Evolutionary conservation across 352 stramenopile genomes (phyloP).

Genomic region (Globisporangium splendens): DNA sequence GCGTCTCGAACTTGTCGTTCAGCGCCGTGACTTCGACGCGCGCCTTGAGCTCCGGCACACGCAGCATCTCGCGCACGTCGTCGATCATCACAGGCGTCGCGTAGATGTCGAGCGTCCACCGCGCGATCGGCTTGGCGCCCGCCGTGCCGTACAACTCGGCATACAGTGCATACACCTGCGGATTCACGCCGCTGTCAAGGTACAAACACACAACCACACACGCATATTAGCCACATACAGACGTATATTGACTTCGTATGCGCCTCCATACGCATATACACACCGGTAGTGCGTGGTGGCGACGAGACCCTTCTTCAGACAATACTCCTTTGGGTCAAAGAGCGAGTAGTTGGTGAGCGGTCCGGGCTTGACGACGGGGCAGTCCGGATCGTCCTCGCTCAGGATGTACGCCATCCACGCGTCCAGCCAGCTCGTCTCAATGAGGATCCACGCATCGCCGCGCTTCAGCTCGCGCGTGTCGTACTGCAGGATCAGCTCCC

Average conservation of each 20-base stretch:
- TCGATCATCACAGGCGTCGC: constrained; percentile 73
- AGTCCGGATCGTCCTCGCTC: constrained; percentile 55
- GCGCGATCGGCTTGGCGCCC: constrained; percentile 59
- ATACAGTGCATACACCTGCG: constrained; percentile 76
- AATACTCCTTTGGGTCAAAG: constrained; percentile 70
- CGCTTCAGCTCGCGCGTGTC: constrained; percentile 62
- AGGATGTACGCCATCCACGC: constrained; percentile 80
- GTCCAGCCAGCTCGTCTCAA: constrained; percentile 77
- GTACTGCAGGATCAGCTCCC: constrained; percentile 62
- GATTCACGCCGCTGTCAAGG: constrained; percentile 56
- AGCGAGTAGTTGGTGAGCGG: constrained; percentile 71
- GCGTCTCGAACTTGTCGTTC: constrained; percentile 47
- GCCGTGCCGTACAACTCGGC: constrained; percentile 68
- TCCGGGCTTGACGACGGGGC: constrained; percentile 42
- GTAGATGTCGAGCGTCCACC: constrained; percentile 81
- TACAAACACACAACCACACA: background rate
- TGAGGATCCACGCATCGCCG: constrained; percentile 74
- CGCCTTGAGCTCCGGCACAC: constrained; percentile 52
- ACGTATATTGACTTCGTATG: no score
- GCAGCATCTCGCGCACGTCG: constrained; percentile 76
- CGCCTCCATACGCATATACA: background rate
- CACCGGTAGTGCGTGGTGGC: constrained; percentile 75
- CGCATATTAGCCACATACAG: background rate
- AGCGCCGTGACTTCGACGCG: constrained; percentile 60
- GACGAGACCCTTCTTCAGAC: constrained; percentile 49